Conservation (phyloP, 2,329 filamentous ascomycete genomes). For the Xylariaceae sp. region DNA sequence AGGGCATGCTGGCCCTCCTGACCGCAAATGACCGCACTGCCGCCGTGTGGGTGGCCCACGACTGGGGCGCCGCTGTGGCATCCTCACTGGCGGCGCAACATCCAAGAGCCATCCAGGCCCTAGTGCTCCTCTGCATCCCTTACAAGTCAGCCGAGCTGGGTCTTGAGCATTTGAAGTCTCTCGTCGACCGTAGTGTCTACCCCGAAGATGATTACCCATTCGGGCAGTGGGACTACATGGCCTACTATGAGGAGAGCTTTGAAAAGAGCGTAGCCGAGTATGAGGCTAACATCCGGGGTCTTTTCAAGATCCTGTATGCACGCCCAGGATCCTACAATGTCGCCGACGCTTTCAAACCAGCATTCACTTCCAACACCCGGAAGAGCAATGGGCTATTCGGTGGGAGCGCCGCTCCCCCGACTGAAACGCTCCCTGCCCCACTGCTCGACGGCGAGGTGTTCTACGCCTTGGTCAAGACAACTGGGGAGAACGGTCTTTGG, state of each 20-base stretch:
- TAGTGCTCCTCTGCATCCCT: slow-evolving; percentile 36
- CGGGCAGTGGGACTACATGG: slow-evolving; percentile 33
- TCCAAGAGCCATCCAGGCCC: slow-evolving; percentile 26
- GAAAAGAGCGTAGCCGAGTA: slow-evolving; percentile 21
- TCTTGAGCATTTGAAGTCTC: slow-evolving; percentile 32
- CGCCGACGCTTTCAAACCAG: slow-evolving; percentile 30
- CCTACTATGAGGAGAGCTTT: slow-evolving; percentile 27
- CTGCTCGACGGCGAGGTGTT: slow-evolving; percentile 16
- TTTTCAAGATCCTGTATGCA: slow-evolving; percentile 14
- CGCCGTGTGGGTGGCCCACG: slow-evolving; percentile 48
- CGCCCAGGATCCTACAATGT: slow-evolving; percentile 25
- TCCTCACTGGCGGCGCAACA: slow-evolving; percentile 30
- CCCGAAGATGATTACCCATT: slow-evolving; percentile 40
- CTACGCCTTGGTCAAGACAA: slow-evolving; percentile 26
- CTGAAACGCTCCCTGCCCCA: slow-evolving; percentile 1
- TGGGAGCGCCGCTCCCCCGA: neutral
- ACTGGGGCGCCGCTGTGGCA: slow-evolving; percentile 37
- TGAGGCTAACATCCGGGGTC: slow-evolving; percentile 15
- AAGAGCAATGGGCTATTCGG: slow-evolving; percentile 18
- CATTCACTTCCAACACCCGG: slow-evolving; percentile 3
- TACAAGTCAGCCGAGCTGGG: slow-evolving; percentile 42
- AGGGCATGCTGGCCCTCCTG: slow-evolving; percentile 35
- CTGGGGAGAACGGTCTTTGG: slow-evolving; percentile 40
- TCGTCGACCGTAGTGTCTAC: slow-evolving; percentile 43
- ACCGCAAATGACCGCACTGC: slow-evolving; percentile 29